Conservation (phyloP, 2,329 filamentous ascomycete species). For the Verticillium longisporum region DNA sequence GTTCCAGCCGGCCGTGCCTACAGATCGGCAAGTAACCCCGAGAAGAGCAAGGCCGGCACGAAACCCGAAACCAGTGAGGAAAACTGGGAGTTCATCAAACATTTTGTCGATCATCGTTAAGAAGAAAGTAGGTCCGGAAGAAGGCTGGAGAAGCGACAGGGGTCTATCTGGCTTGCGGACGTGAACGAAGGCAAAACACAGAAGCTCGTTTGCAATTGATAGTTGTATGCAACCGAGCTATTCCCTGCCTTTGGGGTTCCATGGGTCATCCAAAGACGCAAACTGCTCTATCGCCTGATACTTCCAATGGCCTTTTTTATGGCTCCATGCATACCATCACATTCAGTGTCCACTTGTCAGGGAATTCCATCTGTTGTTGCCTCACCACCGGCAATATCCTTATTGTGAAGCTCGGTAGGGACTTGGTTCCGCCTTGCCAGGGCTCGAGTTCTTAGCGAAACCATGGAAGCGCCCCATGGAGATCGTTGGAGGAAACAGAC, state of each 20-base stretch:
- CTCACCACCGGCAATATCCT: not conserved
- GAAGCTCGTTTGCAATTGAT: too few species aligned
- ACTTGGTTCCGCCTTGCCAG: not conserved
- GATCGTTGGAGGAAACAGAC: not conserved
- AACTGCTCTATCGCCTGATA: too few species aligned
- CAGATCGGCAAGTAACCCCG: not conserved
- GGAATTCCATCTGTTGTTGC: not conserved
- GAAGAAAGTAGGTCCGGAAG: not conserved
- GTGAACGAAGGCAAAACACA: not conserved
- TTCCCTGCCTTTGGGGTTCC: too few species aligned
- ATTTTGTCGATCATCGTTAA: not conserved
- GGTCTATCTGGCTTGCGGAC: not conserved
- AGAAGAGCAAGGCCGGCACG: not conserved
- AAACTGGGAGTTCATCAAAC: not conserved
- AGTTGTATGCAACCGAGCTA: too few species aligned
- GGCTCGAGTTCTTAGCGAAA: not conserved
- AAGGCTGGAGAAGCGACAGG: not conserved
- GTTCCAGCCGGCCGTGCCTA: not conserved
- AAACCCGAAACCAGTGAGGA: not conserved
- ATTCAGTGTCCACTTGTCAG: not conserved
- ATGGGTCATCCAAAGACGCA: too few species aligned
- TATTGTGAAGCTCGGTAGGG: not conserved
- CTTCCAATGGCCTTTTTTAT: too few species aligned
- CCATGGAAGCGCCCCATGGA: not conserved
- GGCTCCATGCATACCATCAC: too few species aligned